A percentile compares a stretch with the other conserved stretches of the same genome.
Conservation (phyloP, 2,329 filamentous ascomycete genomes). For the Parafenestella ontariensis region DNA sequence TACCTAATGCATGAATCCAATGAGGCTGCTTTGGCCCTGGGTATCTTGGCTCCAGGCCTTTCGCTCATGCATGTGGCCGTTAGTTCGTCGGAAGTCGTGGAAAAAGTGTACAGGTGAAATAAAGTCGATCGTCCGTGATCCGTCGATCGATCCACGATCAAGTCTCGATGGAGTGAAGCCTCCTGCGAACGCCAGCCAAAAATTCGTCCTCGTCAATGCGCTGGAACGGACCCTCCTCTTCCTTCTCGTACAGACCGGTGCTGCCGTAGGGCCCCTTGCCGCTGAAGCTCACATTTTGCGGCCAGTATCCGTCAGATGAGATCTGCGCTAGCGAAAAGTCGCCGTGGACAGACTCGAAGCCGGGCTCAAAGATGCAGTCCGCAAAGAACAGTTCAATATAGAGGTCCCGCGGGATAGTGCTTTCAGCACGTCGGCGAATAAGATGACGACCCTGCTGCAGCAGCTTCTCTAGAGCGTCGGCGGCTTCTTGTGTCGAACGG, state of each 20-base stretch:
- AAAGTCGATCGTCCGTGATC: constrained; percentile 18
- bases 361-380: constrained; percentile 60
- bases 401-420: constrained; percentile 48
- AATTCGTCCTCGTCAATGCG: constrained; percentile 50
- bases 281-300: constrained; percentile 43
- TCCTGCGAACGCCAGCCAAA: constrained; percentile 45
- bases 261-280: constrained; percentile 59
- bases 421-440: constrained; percentile 48
- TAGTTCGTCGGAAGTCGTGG: constrained; percentile 24
- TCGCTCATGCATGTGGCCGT: constrained; percentile 41
- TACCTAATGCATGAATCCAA: constrained; percentile 24
- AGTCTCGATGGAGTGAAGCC: constrained; percentile 46
- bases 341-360: constrained; percentile 55
- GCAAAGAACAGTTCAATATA: constrained; percentile 60
- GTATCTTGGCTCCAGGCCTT: constrained; percentile 44
- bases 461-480: constrained; percentile 48
- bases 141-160: constrained; percentile 32
- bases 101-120: constrained; percentile 31
- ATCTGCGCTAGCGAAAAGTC: constrained; percentile 56
- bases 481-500: constrained; percentile 44
- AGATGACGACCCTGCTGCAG: constrained; percentile 53
- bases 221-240: constrained; percentile 53
- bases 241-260: constrained; percentile 59
- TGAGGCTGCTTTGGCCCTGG: constrained; percentile 38
- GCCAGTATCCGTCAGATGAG: constrained; percentile 52